These are phyloP conservation scores for Phytopythium chamaehyphon DNA, from an alignment of 352 stramenopile genomes.

Conservation along the genomic window DNA sequence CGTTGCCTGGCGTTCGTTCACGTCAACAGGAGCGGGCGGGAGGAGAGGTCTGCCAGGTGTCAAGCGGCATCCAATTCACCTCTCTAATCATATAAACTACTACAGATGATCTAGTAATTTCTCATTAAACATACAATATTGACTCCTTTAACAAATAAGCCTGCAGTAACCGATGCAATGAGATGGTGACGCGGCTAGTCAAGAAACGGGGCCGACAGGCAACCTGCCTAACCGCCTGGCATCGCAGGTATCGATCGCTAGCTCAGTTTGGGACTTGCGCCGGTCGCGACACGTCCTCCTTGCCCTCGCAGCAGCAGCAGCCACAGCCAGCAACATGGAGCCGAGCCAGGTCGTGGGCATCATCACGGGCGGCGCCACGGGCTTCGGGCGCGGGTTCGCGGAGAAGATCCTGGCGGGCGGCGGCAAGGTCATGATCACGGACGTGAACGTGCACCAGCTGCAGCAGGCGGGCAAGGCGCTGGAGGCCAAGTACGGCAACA, in stretches of 20 bases:
- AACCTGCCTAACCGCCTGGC: too few species aligned
- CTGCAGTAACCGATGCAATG: too few species aligned
- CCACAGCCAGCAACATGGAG: constrained; percentile 67
- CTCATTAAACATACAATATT: background rate
- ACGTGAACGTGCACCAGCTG: constrained; percentile 62
- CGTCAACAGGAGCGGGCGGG: constrained; percentile 4
- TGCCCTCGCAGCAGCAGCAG: background rate
- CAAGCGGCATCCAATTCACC: too few species aligned
- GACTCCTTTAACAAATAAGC: too few species aligned
- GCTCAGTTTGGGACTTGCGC: constrained; percentile 1
- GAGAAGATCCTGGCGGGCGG: constrained; percentile 42
- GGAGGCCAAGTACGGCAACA: constrained; percentile 38
- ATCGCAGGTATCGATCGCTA: too few species aligned
- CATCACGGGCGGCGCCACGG: constrained; percentile 60
- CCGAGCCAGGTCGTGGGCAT: constrained; percentile 55
- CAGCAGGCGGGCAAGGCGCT: constrained; percentile 55
- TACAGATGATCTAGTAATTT: too few species aligned
- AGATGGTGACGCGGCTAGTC: too few species aligned
- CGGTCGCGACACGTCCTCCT: background rate
- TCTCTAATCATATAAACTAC: background rate
- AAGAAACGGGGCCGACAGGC: too few species aligned
- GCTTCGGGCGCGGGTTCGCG: constrained; percentile 66
- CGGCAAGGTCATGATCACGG: constrained; percentile 72
- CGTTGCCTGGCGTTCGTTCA: background rate
- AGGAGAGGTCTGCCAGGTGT: constrained; percentile 2